Evolutionary conservation across 2,329 filamentous ascomycete species (phyloP).

Genomic region (Aureobasidium leucospermi): DNA sequence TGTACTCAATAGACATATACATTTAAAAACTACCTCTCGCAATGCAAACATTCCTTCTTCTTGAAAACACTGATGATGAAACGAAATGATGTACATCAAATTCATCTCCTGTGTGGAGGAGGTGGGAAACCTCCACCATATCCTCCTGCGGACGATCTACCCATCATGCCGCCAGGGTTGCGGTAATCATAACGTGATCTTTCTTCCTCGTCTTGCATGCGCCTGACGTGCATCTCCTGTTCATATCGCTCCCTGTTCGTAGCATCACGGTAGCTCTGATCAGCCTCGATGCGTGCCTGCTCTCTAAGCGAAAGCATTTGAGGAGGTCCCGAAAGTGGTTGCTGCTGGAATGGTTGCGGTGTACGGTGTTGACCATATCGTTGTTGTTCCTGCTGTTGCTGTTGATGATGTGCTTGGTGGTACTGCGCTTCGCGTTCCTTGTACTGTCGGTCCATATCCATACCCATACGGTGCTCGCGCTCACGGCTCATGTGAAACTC

Average conservation of each 20-base stretch:
- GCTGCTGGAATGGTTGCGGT: neutral
- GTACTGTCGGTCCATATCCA: slow-evolving; percentile 12
- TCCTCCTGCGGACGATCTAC: neutral
- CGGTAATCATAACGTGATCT: slow-evolving; percentile 8
- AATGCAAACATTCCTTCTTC: neutral
- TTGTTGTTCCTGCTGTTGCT: slow-evolving; percentile 10
- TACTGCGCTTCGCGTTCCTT: slow-evolving; percentile 5
- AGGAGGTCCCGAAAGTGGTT: neutral
- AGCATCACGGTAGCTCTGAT: slow-evolving; percentile 3
- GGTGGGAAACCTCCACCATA: slow-evolving; percentile 2
- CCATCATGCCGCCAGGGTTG: neutral
- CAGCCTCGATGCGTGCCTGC: slow-evolving; percentile 6
- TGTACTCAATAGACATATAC: neutral
- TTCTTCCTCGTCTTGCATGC: slow-evolving; percentile 9
- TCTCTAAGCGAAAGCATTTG: neutral
- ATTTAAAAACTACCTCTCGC: neutral
- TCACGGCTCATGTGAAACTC: slow-evolving; percentile 4
- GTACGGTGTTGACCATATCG: neutral
- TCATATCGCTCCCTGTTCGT: slow-evolving; percentile 1
- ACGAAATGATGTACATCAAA: neutral
- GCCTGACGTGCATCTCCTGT: slow-evolving; percentile 2
- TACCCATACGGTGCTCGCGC: slow-evolving; percentile 8
- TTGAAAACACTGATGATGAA: neutral
- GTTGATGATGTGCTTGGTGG: slow-evolving; percentile 3
- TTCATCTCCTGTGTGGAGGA: slow-evolving; percentile 6